phyloP scores from a whole-genome alignment of 192 early-diverging fungal genomes.

The Backusella westeae region DNA sequence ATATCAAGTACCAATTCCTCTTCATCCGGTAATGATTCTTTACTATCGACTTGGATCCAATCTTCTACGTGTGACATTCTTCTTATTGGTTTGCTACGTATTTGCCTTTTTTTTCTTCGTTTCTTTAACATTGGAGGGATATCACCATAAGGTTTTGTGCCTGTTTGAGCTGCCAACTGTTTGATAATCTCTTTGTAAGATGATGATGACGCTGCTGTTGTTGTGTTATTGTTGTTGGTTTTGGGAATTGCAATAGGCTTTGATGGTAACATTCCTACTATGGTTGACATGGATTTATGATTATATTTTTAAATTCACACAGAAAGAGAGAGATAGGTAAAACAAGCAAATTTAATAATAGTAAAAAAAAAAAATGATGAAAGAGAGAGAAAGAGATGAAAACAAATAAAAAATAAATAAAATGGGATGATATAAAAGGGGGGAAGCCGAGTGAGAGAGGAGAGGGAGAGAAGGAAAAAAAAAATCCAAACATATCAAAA shows the following conservation, averaged over 20 bases:
- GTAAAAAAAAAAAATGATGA: not conserved
- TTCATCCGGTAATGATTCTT: conserved; percentile 38
- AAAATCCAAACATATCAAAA: not conserved
- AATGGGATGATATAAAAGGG: not conserved
- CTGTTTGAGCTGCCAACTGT: conserved; percentile 29
- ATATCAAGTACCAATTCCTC: conserved; percentile 32
- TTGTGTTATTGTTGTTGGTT: not conserved
- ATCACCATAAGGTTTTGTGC: conserved; percentile 34
- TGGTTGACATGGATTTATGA: not conserved
- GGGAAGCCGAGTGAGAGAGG: not conserved
- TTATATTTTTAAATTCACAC: not conserved
- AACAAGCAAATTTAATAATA: not conserved
- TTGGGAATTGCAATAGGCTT: conserved; percentile 13
- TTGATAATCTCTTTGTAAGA: conserved; percentile 37
- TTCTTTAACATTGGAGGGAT: conserved; percentile 32
- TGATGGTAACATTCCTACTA: not conserved
- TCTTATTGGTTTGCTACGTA: conserved; percentile 13
- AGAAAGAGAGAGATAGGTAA: not conserved
- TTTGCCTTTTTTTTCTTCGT: conserved; percentile 22
- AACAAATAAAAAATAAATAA: not conserved
- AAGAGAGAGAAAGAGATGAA: not conserved
- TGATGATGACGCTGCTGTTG: not conserved
- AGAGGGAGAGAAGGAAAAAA: not conserved
- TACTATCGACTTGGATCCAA: conserved; percentile 35
- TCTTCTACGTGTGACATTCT: conserved; percentile 41